Percentiles rank a stretch among this genome's conserved stretches.
Evolutionary conservation across 108 stramenopile genomes (phyloP).

Genomic region (Cyclotella kingstonii): DNA sequence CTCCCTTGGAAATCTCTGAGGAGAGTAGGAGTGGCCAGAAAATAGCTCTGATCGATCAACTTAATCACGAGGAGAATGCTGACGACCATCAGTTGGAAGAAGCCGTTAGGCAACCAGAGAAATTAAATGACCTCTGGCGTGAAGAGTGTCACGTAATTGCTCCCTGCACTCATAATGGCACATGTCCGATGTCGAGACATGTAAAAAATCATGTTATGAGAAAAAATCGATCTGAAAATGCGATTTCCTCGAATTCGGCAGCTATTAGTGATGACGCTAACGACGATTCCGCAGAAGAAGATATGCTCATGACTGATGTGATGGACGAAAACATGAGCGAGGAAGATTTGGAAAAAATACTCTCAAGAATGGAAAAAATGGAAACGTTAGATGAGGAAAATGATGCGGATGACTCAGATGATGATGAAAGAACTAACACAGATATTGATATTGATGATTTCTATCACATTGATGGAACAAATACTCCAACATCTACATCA

Average conservation of each 20-base stretch:
- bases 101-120: not conserved
- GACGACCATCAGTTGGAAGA: not conserved
- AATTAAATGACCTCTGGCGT: slow-evolving; percentile 10
- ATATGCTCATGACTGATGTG: slow-evolving; percentile 18
- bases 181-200: slow-evolving; percentile 76
- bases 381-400: slow-evolving; percentile 33
- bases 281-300: slow-evolving; percentile 15
- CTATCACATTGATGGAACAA: not conserved
- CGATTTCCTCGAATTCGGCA: not conserved
- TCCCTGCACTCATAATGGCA: slow-evolving; percentile 81
- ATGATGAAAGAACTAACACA: slow-evolving; percentile 24
- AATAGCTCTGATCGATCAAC: not conserved
- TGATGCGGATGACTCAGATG: slow-evolving; percentile 36
- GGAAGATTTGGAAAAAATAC: slow-evolving; percentile 29
- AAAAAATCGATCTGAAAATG: slow-evolving; percentile 38
- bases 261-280: slow-evolving; percentile 13
- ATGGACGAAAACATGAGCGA: slow-evolving; percentile 18
- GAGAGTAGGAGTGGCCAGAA: slow-evolving; percentile 4
- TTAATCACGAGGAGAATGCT: slow-evolving; percentile 1
- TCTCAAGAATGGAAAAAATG: slow-evolving; percentile 19
- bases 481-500: slow-evolving; percentile 4
- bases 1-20: slow-evolving; percentile 40
- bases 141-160: slow-evolving; percentile 79
- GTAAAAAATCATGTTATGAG: slow-evolving; percentile 48
- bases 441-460: slow-evolving; percentile 28